phyloP scores from a whole-genome alignment of 2,329 filamentous ascomycete genomes.

The Xylaria sp. region DNA sequence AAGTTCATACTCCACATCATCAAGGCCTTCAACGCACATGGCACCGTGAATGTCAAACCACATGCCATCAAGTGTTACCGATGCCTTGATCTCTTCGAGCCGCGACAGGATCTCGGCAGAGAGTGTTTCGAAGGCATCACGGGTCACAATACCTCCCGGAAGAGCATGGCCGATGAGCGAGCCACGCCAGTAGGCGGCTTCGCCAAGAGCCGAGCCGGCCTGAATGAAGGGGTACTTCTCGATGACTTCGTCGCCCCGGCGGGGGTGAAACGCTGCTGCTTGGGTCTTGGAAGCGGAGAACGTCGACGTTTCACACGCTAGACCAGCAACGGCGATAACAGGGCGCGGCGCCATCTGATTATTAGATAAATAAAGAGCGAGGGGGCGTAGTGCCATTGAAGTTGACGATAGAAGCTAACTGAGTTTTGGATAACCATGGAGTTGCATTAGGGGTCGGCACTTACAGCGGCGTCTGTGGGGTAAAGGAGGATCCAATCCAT shows the following conservation, averaged over 20 bases:
- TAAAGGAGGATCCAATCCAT: not conserved
- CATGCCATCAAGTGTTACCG: constrained; percentile 56
- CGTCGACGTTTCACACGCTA: constrained; percentile 65
- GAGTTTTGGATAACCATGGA: not conserved
- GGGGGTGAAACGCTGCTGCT: constrained; percentile 61
- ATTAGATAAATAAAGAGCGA: not conserved
- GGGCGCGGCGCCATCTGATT: constrained; percentile 48
- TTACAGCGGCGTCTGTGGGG: constrained; percentile 3
- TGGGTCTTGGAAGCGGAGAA: constrained; percentile 63
- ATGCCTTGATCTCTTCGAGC: constrained; percentile 52
- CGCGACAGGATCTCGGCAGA: constrained; percentile 53
- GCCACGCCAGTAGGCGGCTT: constrained; percentile 61
- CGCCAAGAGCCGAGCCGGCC: constrained; percentile 53
- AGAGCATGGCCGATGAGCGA: constrained; percentile 63
- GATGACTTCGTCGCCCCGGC: constrained; percentile 56
- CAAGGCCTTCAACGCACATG: constrained; percentile 63
- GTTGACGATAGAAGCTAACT: not conserved
- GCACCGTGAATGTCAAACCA: constrained; percentile 69
- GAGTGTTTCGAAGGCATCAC: constrained; percentile 59
- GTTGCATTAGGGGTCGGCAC: not conserved
- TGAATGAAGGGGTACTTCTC: constrained; percentile 60
- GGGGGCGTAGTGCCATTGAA: no score
- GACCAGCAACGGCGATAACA: constrained; percentile 62
- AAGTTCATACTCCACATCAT: constrained; percentile 61
- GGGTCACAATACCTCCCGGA: constrained; percentile 60